Evolutionary conservation across 768 basidiomycete genomes (phyloP), one percentile per base, ranked within the genome.

Genomic region (Agrocybe pediades): DNA sequence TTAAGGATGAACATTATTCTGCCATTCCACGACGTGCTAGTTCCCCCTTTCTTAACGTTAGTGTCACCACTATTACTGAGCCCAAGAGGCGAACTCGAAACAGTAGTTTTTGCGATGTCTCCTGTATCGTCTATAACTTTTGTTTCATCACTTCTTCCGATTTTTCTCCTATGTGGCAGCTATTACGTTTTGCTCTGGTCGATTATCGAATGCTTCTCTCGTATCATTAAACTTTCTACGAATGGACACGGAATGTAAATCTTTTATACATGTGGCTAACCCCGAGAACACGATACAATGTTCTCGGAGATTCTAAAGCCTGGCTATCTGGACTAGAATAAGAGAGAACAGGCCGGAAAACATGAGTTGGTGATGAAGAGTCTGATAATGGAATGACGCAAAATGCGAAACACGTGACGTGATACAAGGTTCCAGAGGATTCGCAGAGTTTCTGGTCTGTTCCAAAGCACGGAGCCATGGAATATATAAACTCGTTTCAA

Each of bases 351-450:
- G 24, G 21, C 21, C 7, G 6, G 40, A 24, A 49, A 17, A 47
- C 19, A 17, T 24, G 9, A 19, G 20, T 13, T 9, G 19, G 39
- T 41, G 30, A n/a, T 6, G 46, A 21, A 21, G n/a, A n/a, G n/a
- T 13, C 33, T 36, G 33, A 36, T 36, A 4, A 36, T 4, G 3
- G 33, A 36, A 67, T 62, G 62, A 64, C 63, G 65, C 55, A 56
- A 51, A 41, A 49, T 23, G 24, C 16, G 8, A 17, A n/a, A 56
- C 75, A 76, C 72, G 72, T 75, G 74, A 66, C 48, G 16, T 47
- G 26, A n/a, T 56, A 36, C 33, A 74, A 74, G 63, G 64, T 78
- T 78, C 76, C 73, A 78, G 75, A 76, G 70, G 64, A 59, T 78
- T 74, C 74, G 68, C 65, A 71, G 63, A 70, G 61, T 62, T 75